Evolutionary conservation across 2,329 filamentous ascomycete genomes (phyloP), one percentile per base, ranked within the genome.

Genomic region (Coleophoma cylindrospora): DNA sequence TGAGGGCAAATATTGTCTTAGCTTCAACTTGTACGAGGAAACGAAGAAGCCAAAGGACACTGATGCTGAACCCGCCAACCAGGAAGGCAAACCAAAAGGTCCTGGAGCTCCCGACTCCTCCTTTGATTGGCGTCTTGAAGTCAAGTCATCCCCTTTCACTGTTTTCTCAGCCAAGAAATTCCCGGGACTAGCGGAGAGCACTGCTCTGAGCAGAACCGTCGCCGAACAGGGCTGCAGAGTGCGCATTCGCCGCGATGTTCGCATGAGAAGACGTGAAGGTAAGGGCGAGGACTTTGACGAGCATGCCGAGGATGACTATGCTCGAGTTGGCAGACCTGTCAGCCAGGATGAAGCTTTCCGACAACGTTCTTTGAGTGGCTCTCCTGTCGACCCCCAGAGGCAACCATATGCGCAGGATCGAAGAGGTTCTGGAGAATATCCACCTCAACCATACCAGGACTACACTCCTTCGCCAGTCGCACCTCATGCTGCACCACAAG

Each of bases 161-260:
- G 94, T 97, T 40, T 97, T 80, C 74, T 96, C 91, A 61, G 94
- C 94, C 47, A 99, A 97, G 83, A 97, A 96, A 74, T 99, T 99
- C 72, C 94, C 94, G 14, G 94, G 92, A 15, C 74, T 97, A 52
- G 86, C 88, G 41, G 89, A 94, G 68, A 96, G 91, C 72, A 99
- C 94, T 0, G 75, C 80, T 12, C 75, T 97, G 45, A 96, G 91
- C 70, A 87, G 91, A 55, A 87, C 89, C 34, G 91, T 99, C 40
- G 91, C 92, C 15, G 92, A 99, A 68, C 94, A 99, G 70, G 94
- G 94, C 51, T 97, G 94, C 68, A 89, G 92, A 58, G 94, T 99
- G 27, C 87, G 94, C 43, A 99, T 99, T 62, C 83, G 94, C 50
- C 88, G 94, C 56, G 94, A 97, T 70, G 89, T 95, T 7, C 84